Percentiles rank a stretch among this genome's conserved stretches.
Conservation (phyloP, 257 asterid genomes). For the Ballota nigra region DNA sequence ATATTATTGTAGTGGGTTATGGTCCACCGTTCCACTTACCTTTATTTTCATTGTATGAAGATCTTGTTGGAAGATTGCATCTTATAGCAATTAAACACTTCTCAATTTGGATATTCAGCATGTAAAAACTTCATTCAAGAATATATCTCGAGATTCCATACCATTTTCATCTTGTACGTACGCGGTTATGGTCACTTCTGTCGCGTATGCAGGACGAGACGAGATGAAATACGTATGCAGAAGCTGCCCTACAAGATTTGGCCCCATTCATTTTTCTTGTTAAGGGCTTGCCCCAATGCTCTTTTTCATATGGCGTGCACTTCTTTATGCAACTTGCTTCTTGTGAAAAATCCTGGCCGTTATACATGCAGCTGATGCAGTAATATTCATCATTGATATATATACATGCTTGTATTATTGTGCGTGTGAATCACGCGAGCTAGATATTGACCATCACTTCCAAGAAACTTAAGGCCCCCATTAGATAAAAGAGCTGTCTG, state of each 20-base stretch:
- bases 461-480: slow-evolving; percentile 3
- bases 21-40: slow-evolving; percentile 49
- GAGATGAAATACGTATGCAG: background rate
- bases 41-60: slow-evolving; percentile 12
- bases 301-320: slow-evolving; percentile 21
- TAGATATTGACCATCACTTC: too few relatives aligned
- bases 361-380: background rate
- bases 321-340: slow-evolving; percentile 17
- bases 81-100: background rate
- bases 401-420: background rate
- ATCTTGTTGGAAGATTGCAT: slow-evolving; percentile 17
- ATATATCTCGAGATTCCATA: background rate
- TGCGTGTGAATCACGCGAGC: background rate
- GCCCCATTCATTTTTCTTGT: slow-evolving; percentile 24
- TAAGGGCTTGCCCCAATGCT: slow-evolving; percentile 10
- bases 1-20: slow-evolving; percentile 32
- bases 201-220: background rate
- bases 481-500: background rate
- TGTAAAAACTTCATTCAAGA: slow-evolving; percentile 1
- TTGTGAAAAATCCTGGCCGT: background rate
- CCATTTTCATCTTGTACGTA: background rate
- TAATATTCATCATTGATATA: background rate
- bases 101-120: background rate
- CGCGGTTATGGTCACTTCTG: background rate
- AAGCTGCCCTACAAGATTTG: slow-evolving; percentile 3